Evolutionary conservation across 208 protist species (phyloP), one percentile per base, ranked within the genome.

Genomic region (Blastocrithidia nonstop): DNA sequence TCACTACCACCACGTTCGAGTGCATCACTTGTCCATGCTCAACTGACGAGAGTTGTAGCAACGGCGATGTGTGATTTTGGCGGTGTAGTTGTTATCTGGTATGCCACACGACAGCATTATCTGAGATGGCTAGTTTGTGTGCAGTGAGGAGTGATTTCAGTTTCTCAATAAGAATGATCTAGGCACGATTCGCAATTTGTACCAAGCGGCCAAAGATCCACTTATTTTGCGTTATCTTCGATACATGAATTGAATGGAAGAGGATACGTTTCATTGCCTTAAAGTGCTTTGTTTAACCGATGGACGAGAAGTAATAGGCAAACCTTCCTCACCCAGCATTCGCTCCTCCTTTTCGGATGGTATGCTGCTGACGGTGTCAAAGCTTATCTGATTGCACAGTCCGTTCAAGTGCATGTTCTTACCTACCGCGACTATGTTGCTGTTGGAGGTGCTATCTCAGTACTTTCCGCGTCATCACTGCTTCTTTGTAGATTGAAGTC

Each of bases 41-140:
- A 88, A 93, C 59, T 89, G 76, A 77, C 58, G 66, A 6, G 60
- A 82, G 40, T 9, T 81, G 41, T 74, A 88, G 60, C 55, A 54
- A 45, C 61, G 78, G 25, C 71, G 81, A 13, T 88, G 76, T 44
- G 32, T 89, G 22, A 56, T 93, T 37, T 42, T 93, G 11, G 79
- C 66, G 1, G 52, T 93, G 20, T 79, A 93, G 49, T 60, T 93
- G 3, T 61, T 93, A 26, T 78, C 65, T 20, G 66, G 76, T 31
- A 65, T 88, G 62, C 77, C 84, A 25, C 84, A 93, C 50, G 84
- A 93, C 52, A 82, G 75, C 50, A 42, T 93, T 15, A 20, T 87
- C 21, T 84, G 79, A 52, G 71, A 80, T 24, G 47, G 44, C n/a
- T 62, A 88, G 23, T 78, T 71, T 7, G 66, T 69, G 9, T 79